Conservation (phyloP, 2,329 filamentous ascomycete genomes). For the Zopfia rhizophila region DNA sequence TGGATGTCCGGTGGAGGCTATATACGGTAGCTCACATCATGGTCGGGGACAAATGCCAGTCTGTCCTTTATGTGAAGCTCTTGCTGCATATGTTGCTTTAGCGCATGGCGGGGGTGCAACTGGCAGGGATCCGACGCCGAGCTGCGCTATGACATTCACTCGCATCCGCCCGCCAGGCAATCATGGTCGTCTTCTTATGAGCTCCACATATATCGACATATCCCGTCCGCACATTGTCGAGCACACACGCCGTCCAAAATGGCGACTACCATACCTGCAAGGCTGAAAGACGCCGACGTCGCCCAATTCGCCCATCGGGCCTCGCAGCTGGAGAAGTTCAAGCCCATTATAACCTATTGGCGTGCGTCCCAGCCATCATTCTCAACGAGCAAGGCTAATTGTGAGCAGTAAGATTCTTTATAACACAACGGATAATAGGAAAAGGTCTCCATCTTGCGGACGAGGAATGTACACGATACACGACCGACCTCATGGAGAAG, state of each 20-base stretch:
- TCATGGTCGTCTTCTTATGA: neutral
- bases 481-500: slow-evolving; percentile 87
- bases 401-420: slow-evolving; percentile 63
- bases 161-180: slow-evolving; percentile 11
- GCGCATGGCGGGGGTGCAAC: slow-evolving; percentile 28
- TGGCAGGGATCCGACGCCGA: slow-evolving; percentile 8
- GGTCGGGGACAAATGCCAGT: slow-evolving; percentile 24
- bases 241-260: slow-evolving; percentile 59
- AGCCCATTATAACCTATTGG: slow-evolving; percentile 94
- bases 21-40: slow-evolving; percentile 31
- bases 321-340: slow-evolving; percentile 81
- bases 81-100: slow-evolving; percentile 25
- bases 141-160: slow-evolving; percentile 20
- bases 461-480: slow-evolving; percentile 82
- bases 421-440: slow-evolving; percentile 88
- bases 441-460: slow-evolving; percentile 82
- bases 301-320: slow-evolving; percentile 85
- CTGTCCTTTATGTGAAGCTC: slow-evolving; percentile 33
- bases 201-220: neutral
- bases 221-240: neutral
- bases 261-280: slow-evolving; percentile 75
- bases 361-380: slow-evolving; percentile 68
- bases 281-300: slow-evolving; percentile 83
- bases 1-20: slow-evolving; percentile 20
- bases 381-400: slow-evolving; percentile 25